These are phyloP conservation scores for Ustilago curta DNA, from an alignment of 1,284 basidiomycete species.

Conservation along the genomic window DNA sequence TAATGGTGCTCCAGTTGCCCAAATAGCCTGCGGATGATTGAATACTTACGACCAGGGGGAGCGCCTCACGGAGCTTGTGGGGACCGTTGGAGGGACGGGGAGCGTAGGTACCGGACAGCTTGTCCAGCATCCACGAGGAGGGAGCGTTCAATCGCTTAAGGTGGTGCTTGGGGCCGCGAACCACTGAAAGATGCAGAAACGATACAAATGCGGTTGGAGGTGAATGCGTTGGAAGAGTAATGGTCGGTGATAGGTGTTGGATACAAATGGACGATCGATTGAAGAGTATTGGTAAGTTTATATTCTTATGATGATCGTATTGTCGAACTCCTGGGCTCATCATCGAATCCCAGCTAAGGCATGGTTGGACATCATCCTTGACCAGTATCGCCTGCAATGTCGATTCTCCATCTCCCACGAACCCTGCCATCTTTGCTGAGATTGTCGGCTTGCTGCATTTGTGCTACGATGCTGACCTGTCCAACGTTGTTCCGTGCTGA, in stretches of 20 bases:
- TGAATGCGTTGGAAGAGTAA: not conserved
- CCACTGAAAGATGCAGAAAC: constrained; percentile 48
- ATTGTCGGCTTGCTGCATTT: not conserved
- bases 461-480: constrained; percentile 1
- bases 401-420: not conserved
- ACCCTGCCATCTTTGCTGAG: not conserved
- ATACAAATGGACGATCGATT: constrained; percentile 13
- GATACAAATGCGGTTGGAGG: constrained; percentile 8
- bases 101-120: constrained; percentile 96
- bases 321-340: constrained; percentile 2
- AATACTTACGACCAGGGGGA: constrained; percentile 72
- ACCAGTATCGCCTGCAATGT: not conserved
- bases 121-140: constrained; percentile 99
- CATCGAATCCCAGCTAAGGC: constrained; percentile 20
- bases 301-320: constrained; percentile 1
- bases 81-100: constrained; percentile 97
- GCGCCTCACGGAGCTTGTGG: constrained; percentile 98
- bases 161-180: constrained; percentile 97
- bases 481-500: constrained; percentile 22
- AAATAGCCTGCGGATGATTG: constrained; percentile 8
- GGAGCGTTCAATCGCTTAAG: constrained; percentile 97
- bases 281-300: constrained; percentile 27
- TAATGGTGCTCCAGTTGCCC: constrained; percentile 14
- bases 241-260: constrained; percentile 7
- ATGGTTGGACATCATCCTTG: not conserved